Conservation (phyloP, 1,139 yeast species). For the Candida sojae region DNA sequence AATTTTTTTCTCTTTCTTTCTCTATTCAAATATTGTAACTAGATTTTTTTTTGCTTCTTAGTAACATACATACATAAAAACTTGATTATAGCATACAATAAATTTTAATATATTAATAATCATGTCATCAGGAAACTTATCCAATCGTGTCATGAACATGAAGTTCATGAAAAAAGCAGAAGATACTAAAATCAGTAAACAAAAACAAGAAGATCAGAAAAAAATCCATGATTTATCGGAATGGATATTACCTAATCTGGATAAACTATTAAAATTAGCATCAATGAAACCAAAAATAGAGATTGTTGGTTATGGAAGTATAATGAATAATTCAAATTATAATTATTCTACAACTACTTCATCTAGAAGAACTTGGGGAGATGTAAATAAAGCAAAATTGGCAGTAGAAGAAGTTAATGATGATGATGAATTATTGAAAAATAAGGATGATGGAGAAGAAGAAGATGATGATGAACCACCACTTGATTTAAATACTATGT, state of each 20-base stretch:
- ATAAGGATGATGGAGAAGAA: not conserved
- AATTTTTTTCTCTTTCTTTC: not conserved
- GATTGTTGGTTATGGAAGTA: constrained; percentile 46
- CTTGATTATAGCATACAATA: no score
- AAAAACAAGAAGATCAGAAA: constrained; percentile 30
- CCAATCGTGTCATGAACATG: constrained; percentile 74
- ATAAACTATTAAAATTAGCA: constrained; percentile 19
- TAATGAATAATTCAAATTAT: constrained; percentile 19
- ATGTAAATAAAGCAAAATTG: not conserved
- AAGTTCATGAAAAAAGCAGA: constrained; percentile 53
- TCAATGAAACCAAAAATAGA: constrained; percentile 13
- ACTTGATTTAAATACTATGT: constrained; percentile 24
- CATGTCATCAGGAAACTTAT: constrained; percentile 35
- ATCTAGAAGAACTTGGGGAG: constrained; percentile 27
- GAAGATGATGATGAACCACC: constrained; percentile 4
- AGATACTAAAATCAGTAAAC: constrained; percentile 20
- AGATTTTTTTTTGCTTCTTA: no score
- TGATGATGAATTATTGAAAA: not conserved
- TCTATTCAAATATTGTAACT: no score
- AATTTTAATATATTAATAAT: no score
- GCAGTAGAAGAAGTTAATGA: constrained; percentile 10
- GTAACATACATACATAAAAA: no score
- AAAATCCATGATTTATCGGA: constrained; percentile 58
- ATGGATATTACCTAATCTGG: constrained; percentile 54
- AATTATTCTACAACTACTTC: constrained; percentile 17